These are phyloP conservation scores for Globisporangium nagaii DNA, from an alignment of 352 stramenopile genomes.

Conservation along the genomic window DNA sequence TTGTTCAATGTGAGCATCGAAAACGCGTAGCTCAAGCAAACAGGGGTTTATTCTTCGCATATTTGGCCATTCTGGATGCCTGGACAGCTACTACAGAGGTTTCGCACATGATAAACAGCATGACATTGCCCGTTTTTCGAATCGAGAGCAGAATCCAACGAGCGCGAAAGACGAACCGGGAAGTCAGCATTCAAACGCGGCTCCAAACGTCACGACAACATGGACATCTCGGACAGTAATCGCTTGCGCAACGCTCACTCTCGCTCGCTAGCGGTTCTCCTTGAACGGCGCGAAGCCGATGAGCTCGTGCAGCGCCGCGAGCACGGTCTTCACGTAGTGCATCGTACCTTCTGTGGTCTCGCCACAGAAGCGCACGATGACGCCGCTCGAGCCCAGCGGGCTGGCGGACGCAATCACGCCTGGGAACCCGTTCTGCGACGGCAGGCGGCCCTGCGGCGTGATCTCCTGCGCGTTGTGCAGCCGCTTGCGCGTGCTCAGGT, in stretches of 20 bases:
- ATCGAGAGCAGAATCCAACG: too few species aligned
- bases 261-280: constrained; percentile 58
- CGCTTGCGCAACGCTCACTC: too few species aligned
- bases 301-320: constrained; percentile 44
- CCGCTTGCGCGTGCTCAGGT: constrained; percentile 66
- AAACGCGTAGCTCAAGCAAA: too few species aligned
- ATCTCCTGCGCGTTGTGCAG: constrained; percentile 67
- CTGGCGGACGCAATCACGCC: constrained; percentile 73
- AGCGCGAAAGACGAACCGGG: background rate
- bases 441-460: constrained; percentile 62
- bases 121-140: background rate
- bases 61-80: too few species aligned
- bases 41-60: too few species aligned
- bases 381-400: constrained; percentile 45
- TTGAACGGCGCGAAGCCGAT: constrained; percentile 68
- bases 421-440: constrained; percentile 30
- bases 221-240: background rate
- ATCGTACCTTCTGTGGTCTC: constrained; percentile 57
- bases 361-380: constrained; percentile 70
- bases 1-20: too few species aligned
- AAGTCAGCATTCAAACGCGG: background rate
- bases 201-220: background rate
- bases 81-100: too few species aligned
- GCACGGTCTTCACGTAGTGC: constrained; percentile 52
- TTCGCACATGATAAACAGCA: too few species aligned